Base-by-base conservation (phyloP, 176 grass and related monocot species). In the Microstegium vimineum region DNA sequence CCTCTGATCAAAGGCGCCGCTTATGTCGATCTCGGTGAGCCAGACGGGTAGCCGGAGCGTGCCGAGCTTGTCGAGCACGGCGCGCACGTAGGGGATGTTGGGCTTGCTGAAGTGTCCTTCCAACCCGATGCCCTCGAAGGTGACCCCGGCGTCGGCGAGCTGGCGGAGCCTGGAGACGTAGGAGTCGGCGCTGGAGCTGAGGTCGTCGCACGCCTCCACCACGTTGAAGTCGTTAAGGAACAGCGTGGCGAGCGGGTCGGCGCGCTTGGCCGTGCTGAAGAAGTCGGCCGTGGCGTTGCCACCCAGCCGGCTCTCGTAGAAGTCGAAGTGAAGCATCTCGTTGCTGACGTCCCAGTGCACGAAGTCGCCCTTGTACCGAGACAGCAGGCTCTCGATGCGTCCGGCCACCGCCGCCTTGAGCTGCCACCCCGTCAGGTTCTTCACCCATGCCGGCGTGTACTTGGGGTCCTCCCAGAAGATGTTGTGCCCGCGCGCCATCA, bases 201-300 rank as follows among this genome's bases (percentile, higher is more conserved):
- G 63, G 70, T 98, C 95, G 37, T 94, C 92, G 66, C 95, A 94
- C 9, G 71, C 90, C 90, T 98, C 92, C 0, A 94, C 84, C 2
- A 98, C 92, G 71, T 94, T 94, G 84, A 91, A 98, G 75, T 98
- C 92, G 13, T 98, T 98, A 88, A 98, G 94, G 86, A 98, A 98
- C 1, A 98, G 81, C 36, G 92, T 98, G 36, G 95, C 90, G 0
- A 94, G 92, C 40, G 95, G 95, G 71, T 98, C 95, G 4, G 86
- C 65, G 36, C 84, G 20, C 81, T 70, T 84, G 27, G 92, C 95
- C 0, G 90, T 94, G 82, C 38, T 18, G 70, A 98, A 98, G 90
- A 98, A 98, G 4, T 79, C 92, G 8, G 74, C 60, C 4, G 95
- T 89, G 34, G 95, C 88, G 82, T 98, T 93, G 23, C 62, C 30